Evolutionary conservation across 495 filamentous ascomycete species (phyloP), one percentile per base, ranked within the genome.

Genomic region (Neurospora tetrasperma): DNA sequence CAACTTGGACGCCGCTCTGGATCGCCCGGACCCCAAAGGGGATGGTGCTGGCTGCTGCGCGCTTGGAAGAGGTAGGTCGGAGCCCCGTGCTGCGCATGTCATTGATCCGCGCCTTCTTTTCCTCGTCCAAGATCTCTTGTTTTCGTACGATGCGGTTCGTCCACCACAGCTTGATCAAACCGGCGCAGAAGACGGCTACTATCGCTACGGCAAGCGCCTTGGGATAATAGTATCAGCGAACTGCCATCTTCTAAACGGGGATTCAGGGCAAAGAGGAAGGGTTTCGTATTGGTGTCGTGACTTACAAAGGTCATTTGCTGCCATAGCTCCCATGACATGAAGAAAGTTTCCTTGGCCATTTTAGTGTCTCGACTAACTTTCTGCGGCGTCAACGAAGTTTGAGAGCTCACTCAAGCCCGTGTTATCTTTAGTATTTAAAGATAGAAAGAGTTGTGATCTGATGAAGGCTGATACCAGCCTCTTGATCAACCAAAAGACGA

Each of bases 11-110:
- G 14, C 94, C 94, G 74, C 88, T 92, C 78, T 99, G 92, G 40
- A 99, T 86, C 18, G 95, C 94, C 76, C 92, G 89, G 41, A 97
- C 89, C 35, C 96, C 96, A 77, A 98, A 99, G 4, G 93, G 94
- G 68, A 97, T 87, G 16, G 93, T 89, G 71, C 88, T 85, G 76
- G 78, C 80, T 66, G 48, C 48, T 59, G 23, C 23, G 79, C 79
- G 83, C 77, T 81, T 82, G 27, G 74, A 70, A 14, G 81, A 77
- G 54, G 23, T 66, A 66, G 6, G 54, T 38, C 54, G 54, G 41
- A 86, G 76, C 5, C 85, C 84, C 18, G 82, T 86, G 78, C 84
- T 85, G 42, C 87, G 83, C 81, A 89, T 79, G 73, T 86, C 85
- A 70, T 84, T 81, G 62, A 88, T 80, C 71, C 88, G 84, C 6